Evolutionary conservation across 257 asterid species (phyloP).

Genomic region (Marsdenia floribunda): DNA sequence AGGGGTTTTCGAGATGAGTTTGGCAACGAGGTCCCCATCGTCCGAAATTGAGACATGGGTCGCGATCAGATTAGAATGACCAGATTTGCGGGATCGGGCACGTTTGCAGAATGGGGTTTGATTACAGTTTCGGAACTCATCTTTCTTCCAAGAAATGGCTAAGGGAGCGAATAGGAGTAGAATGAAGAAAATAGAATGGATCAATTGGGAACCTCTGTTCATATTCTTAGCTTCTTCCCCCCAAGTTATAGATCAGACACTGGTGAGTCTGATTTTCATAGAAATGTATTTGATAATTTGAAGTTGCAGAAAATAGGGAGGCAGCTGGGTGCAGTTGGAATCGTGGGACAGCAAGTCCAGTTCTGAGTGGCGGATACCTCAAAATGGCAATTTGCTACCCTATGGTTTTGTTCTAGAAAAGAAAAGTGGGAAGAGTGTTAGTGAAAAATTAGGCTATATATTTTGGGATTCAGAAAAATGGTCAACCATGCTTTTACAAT

Average conservation of each 20-base stretch:
- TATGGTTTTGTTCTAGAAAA: no score
- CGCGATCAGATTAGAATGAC: conserved; percentile 52
- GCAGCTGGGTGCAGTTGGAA: neutral
- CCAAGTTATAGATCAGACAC: neutral
- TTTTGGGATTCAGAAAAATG: no score
- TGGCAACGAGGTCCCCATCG: conserved; percentile 83
- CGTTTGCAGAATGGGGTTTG: conserved; percentile 97
- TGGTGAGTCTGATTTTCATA: neutral
- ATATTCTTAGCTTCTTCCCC: neutral
- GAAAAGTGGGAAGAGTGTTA: no score
- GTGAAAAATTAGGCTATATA: no score
- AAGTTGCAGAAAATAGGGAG: neutral
- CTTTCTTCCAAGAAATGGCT: conserved; percentile 73
- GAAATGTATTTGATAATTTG: neutral
- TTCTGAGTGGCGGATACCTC: no score
- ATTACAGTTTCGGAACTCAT: conserved; percentile 84
- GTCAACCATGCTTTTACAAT: no score
- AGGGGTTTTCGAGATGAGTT: conserved; percentile 40
- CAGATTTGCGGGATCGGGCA: conserved; percentile 69
- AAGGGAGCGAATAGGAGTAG: conserved; percentile 14
- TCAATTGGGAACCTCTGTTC: neutral
- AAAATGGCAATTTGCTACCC: no score
- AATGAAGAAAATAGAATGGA: neutral
- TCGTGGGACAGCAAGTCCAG: neutral
- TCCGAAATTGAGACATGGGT: conserved; percentile 61